Evolutionary conservation across 331 rosid genomes (phyloP).

Genomic region (Malus hybrid): DNA sequence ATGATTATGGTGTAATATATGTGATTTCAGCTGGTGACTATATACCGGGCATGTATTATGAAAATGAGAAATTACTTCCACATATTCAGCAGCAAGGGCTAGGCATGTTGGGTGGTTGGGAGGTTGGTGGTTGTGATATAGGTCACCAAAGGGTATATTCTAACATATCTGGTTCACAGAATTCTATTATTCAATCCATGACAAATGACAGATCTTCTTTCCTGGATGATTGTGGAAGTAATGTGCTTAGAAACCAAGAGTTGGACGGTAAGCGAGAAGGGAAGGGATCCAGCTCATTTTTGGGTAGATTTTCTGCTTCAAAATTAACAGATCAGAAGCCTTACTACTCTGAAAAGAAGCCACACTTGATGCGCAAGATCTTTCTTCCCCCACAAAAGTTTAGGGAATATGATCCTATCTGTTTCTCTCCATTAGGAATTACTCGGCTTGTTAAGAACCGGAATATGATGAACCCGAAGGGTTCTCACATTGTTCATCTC

Average conservation of each 20-base stretch:
- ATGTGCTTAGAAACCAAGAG: constrained; percentile 24
- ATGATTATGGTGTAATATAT: constrained; percentile 72
- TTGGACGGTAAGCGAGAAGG: constrained; percentile 26
- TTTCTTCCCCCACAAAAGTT: constrained; percentile 51
- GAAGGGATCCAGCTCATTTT: constrained; percentile 25
- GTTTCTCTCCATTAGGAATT: constrained; percentile 78
- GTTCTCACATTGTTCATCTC: constrained; percentile 57
- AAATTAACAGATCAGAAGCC: constrained; percentile 28
- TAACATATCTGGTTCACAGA: constrained; percentile 19
- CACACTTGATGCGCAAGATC: constrained; percentile 52
- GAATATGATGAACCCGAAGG: constrained; percentile 28
- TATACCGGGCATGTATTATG: constrained; percentile 28
- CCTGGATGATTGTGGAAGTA: constrained; percentile 22
- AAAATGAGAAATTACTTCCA: constrained; percentile 51
- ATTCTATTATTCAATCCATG: constrained; percentile 19
- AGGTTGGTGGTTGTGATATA: constrained; percentile 72
- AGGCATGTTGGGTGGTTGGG: constrained; percentile 71
- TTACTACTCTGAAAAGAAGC: constrained; percentile 32
- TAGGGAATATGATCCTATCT: constrained; percentile 51
- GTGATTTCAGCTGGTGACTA: constrained; percentile 38
- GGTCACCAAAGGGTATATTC: constrained; percentile 45
- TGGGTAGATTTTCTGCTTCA: constrained; percentile 52
- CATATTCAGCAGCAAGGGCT: constrained; percentile 41
- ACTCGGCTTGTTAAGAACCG: constrained; percentile 51
- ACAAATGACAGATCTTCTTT: constrained; percentile 20